These are phyloP conservation scores for Leptographium procerum DNA, from an alignment of 2,329 filamentous ascomycete genomes.

Conservation along the genomic window DNA sequence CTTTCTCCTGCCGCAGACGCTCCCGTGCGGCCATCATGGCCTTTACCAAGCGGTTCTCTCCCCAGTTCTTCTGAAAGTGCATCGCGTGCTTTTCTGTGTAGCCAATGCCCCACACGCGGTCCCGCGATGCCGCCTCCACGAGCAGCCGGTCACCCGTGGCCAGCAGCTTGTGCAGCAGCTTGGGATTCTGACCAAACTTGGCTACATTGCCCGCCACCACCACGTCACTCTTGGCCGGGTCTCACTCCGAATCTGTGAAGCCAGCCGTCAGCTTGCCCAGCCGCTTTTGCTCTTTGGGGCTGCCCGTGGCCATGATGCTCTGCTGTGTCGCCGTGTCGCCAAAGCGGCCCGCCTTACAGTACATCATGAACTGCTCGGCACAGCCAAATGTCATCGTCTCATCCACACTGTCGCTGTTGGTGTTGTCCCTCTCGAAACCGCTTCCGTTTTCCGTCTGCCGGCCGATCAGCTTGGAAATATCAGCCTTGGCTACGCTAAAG, in stretches of 20 bases:
- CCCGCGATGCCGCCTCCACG: conserved; percentile 48
- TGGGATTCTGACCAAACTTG: conserved; percentile 38
- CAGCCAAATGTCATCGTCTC: conserved; percentile 19
- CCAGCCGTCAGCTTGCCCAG: neutral
- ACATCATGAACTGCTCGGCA: conserved; percentile 30
- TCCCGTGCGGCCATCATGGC: conserved; percentile 45
- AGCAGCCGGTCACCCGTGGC: conserved; percentile 47
- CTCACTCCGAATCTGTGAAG: neutral
- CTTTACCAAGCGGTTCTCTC: conserved; percentile 51
- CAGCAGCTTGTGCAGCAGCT: conserved; percentile 28
- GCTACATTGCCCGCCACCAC: conserved; percentile 47
- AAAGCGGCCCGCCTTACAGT: conserved; percentile 25
- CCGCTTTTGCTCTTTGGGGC: conserved; percentile 3
- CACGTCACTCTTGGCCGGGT: conserved; percentile 24
- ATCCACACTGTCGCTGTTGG: conserved; percentile 7
- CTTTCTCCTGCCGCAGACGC: conserved; percentile 32
- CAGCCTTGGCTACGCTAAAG: conserved; percentile 16
- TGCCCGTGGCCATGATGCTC: neutral
- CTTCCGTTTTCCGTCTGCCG: too few species aligned
- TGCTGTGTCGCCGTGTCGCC: conserved; percentile 14
- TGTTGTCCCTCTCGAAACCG: too few species aligned
- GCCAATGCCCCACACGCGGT: conserved; percentile 56
- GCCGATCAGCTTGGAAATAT: conserved; percentile 18
- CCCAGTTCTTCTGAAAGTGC: conserved; percentile 39
- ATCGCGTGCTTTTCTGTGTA: conserved; percentile 37